phyloP scores from a whole-genome alignment of 148 eudicot genomes.

The Rhododendron ferrugineum region DNA sequence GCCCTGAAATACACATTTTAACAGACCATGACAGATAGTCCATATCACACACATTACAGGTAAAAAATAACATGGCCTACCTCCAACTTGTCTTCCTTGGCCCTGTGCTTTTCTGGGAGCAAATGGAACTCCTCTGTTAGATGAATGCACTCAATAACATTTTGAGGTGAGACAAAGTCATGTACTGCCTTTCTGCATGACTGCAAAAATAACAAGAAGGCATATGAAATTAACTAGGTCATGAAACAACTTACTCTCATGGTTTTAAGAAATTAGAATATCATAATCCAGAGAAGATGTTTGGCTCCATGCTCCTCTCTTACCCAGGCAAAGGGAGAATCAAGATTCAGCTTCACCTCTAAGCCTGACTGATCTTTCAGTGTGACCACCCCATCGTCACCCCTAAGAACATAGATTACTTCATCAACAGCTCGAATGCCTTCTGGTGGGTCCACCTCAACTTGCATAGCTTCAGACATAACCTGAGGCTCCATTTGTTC shows the following conservation, averaged over 20 bases:
- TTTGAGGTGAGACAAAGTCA: constrained; percentile 40
- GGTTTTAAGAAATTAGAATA: no score
- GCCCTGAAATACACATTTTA: not conserved
- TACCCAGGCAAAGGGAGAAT: no score
- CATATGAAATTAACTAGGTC: not conserved
- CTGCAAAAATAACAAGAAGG: constrained; percentile 10
- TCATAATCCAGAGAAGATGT: no score
- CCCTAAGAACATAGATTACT: no score
- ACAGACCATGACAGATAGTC: not conserved
- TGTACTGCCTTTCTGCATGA: constrained; percentile 34
- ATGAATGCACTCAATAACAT: constrained; percentile 25
- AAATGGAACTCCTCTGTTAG: constrained; percentile 28
- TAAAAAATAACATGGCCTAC: constrained; percentile 5
- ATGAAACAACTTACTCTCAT: not conserved
- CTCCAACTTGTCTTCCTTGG: constrained; percentile 42
- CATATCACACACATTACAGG: not conserved
- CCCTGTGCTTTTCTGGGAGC: constrained; percentile 34
- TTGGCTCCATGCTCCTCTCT: no score
- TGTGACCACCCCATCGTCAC: no score
- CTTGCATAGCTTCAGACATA: no score
- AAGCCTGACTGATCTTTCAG: no score
- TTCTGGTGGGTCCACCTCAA: no score
- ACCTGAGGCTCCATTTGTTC: no score
- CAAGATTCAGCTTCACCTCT: no score
- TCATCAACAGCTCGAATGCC: no score